These are phyloP conservation scores for Flaveria ramosissima DNA, from an alignment of 129 eudicot genomes.

Conservation along the genomic window DNA sequence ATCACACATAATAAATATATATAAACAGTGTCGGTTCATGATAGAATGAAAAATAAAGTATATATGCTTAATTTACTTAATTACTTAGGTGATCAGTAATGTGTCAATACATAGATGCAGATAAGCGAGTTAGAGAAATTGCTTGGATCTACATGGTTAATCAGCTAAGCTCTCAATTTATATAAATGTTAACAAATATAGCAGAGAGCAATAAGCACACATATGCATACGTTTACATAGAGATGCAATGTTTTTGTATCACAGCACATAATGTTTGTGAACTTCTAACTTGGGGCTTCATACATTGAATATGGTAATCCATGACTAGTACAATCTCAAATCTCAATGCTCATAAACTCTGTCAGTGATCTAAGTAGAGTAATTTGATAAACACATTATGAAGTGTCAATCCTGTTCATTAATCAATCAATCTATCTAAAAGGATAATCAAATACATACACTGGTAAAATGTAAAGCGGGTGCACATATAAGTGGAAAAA, in stretches of 20 bases:
- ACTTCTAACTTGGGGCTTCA: not conserved
- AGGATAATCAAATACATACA: not conserved
- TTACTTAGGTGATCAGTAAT: conserved; percentile 11
- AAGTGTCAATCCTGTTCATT: not conserved
- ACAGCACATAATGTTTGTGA: not conserved
- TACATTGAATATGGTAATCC: no score
- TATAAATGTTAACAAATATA: not conserved
- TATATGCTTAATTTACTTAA: conserved; percentile 11
- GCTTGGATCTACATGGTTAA: not conserved
- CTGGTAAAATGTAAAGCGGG: not conserved
- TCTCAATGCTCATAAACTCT: conserved; percentile 1
- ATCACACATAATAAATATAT: not conserved
- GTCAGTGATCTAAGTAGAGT: not conserved
- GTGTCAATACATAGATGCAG: not conserved
- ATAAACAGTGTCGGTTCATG: no score
- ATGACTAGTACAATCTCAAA: no score
- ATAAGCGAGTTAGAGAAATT: conserved; percentile 11
- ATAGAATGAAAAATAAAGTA: no score
- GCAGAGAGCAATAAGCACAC: conserved; percentile 13
- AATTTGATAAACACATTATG: not conserved
- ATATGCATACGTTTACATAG: not conserved
- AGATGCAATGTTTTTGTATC: conserved; percentile 8
- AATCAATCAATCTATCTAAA: not conserved
- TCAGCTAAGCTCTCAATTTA: not conserved
- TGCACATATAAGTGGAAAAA: not conserved